Percentiles rank a stretch among this genome's conserved stretches.
phyloP scores from a whole-genome alignment of 306 rosid genomes.

The Cicer yamashitae region DNA sequence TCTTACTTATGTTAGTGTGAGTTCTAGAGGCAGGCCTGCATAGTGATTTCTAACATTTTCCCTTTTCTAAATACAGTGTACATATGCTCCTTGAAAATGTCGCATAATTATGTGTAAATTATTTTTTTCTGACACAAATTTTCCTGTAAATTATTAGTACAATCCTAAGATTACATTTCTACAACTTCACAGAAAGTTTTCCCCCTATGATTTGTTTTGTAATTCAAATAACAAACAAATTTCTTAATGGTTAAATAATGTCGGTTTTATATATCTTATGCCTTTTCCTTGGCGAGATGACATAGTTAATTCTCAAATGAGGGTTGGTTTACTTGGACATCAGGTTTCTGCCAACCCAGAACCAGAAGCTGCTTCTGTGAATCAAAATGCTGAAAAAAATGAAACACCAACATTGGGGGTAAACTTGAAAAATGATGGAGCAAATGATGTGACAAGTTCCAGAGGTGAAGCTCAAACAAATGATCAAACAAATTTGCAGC shows the following conservation, averaged over 20 bases:
- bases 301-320: conserved; percentile 18
- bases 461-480: conserved; percentile 36
- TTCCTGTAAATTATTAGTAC: conserved; percentile 15
- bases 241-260: conserved; percentile 13
- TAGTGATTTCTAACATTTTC: conserved; percentile 1
- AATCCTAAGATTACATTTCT: conserved; percentile 21
- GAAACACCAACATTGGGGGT: conserved; percentile 43
- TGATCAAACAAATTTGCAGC: background rate
- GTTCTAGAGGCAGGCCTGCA: conserved; percentile 27
- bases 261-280: conserved; percentile 24
- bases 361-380: conserved; percentile 53
- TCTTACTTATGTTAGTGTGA: conserved; percentile 36
- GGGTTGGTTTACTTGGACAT: conserved; percentile 32
- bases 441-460: conserved; percentile 45
- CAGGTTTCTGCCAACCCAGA: conserved; percentile 61
- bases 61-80: background rate
- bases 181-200: background rate
- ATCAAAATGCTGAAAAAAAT: conserved; percentile 46
- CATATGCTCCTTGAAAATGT: conserved; percentile 21
- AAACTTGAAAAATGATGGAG: conserved; percentile 48
- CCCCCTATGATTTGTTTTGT: background rate
- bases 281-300: conserved; percentile 36
- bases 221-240: too few species aligned
- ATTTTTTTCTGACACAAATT: too few species aligned
- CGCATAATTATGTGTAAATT: background rate